Evolutionary conservation across 2,329 filamentous ascomycete genomes (phyloP).

Genomic region (Xylariaceae sp.): DNA sequence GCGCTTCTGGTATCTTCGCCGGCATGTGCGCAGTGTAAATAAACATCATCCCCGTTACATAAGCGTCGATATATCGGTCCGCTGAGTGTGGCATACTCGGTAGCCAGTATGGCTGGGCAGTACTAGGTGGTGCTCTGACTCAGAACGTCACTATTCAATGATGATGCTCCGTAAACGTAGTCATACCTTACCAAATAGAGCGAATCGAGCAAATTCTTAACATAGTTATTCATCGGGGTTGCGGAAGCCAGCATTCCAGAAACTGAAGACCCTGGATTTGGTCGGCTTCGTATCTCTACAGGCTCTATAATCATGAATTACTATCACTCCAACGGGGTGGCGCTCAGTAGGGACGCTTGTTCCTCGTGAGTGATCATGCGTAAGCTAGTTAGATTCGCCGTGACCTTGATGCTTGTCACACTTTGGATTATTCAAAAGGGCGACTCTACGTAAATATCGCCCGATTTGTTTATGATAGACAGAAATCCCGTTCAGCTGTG

Average conservation of each 20-base stretch:
- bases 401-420: constrained; percentile 11
- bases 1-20: constrained; percentile 27
- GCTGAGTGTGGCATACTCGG: constrained; percentile 10
- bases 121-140: constrained; percentile 17
- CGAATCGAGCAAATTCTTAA: too few species aligned
- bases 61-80: constrained; percentile 16
- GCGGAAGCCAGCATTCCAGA: background rate
- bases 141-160: constrained; percentile 18
- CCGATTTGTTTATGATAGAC: constrained; percentile 10
- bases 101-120: constrained; percentile 15
- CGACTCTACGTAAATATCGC: constrained; percentile 15
- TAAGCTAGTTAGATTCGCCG: constrained; percentile 13
- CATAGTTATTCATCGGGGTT: constrained; percentile 14
- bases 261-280: too few species aligned
- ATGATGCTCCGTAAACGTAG: constrained; percentile 21
- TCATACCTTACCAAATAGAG: too few species aligned
- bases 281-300: too few species aligned
- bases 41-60: constrained; percentile 12
- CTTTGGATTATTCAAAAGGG: constrained; percentile 3
- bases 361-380: constrained; percentile 19
- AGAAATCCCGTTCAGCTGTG: constrained; percentile 10
- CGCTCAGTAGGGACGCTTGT: constrained; percentile 11
- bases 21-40: constrained; percentile 25
- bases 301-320: constrained; percentile 10
- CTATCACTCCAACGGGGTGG: constrained; percentile 17